These are phyloP conservation scores for Hura crepitans DNA, from an alignment of 441 rosid species.

Conservation along the genomic window DNA sequence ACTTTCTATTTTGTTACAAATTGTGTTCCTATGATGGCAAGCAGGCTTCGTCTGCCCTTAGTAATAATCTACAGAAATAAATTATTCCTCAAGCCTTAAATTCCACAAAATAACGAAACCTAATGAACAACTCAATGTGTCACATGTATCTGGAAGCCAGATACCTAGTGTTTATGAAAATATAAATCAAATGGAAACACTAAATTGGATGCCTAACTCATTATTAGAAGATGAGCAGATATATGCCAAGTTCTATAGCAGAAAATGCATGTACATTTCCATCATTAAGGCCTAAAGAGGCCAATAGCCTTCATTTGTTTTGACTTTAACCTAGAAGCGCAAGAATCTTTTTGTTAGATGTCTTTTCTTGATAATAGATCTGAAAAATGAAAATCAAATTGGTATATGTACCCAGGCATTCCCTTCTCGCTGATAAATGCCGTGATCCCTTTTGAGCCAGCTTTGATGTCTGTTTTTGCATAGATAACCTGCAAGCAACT, in stretches of 20 bases:
- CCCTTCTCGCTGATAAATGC: constrained; percentile 92
- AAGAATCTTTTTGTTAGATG: background rate
- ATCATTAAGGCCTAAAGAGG: background rate
- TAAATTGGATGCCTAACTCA: background rate
- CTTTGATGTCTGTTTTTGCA: constrained; percentile 70
- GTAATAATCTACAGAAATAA: background rate
- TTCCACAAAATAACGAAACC: background rate
- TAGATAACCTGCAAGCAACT: constrained; percentile 60
- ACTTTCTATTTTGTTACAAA: background rate
- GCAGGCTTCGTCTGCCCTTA: background rate
- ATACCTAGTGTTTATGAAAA: background rate
- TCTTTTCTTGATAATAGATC: background rate
- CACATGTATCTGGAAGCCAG: background rate
- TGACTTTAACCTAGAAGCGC: background rate
- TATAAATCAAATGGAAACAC: background rate
- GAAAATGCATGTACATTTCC: background rate
- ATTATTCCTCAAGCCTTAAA: background rate
- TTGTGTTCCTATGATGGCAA: background rate
- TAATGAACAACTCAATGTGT: background rate
- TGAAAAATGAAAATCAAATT: background rate
- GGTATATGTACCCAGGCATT: constrained; percentile 71
- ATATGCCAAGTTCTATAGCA: background rate
- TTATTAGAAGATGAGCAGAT: background rate
- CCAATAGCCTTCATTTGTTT: background rate
- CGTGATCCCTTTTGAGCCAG: constrained; percentile 92